Conservation (phyloP, 768 basidiomycete species). For the Exidia glandulosa region DNA sequence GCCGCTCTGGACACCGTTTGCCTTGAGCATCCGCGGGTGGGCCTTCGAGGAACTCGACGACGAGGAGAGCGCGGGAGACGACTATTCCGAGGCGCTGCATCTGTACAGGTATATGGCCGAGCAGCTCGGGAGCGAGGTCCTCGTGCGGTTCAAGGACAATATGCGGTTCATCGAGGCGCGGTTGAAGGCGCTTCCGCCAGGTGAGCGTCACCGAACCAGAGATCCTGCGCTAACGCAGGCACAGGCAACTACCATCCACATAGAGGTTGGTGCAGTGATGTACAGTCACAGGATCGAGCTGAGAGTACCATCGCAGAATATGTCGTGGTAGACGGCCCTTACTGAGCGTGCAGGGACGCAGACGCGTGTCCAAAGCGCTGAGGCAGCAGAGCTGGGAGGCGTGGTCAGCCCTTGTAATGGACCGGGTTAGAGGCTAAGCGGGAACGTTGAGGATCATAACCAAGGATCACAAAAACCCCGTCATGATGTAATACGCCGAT, state of each 20-base stretch:
- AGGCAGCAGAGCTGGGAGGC: not conserved
- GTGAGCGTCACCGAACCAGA: not conserved
- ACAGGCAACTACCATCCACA: not conserved
- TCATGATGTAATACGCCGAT: not conserved
- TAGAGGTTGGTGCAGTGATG: not conserved
- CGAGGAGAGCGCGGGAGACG: constrained; percentile 4
- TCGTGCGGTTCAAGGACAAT: constrained; percentile 7
- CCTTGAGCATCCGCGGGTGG: constrained; percentile 7
- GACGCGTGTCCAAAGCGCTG: not conserved
- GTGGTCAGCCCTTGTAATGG: no score
- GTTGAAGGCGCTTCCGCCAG: constrained; percentile 4
- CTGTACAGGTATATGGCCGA: constrained; percentile 3
- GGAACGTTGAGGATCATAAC: not conserved
- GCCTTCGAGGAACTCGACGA: constrained; percentile 9
- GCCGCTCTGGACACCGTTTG: constrained; percentile 8
- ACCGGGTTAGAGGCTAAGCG: not conserved
- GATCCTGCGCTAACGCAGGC: not conserved
- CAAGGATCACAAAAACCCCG: not conserved
- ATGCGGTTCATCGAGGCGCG: constrained; percentile 6
- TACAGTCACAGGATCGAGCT: not conserved
- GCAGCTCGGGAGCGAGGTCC: constrained; percentile 4
- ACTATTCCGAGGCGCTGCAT: constrained; percentile 6
- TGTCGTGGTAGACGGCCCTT: not conserved
- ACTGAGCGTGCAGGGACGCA: not conserved
- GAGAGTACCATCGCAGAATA: not conserved